Conservation (phyloP, 805 yeast species). For the Spathaspora girioi region DNA sequence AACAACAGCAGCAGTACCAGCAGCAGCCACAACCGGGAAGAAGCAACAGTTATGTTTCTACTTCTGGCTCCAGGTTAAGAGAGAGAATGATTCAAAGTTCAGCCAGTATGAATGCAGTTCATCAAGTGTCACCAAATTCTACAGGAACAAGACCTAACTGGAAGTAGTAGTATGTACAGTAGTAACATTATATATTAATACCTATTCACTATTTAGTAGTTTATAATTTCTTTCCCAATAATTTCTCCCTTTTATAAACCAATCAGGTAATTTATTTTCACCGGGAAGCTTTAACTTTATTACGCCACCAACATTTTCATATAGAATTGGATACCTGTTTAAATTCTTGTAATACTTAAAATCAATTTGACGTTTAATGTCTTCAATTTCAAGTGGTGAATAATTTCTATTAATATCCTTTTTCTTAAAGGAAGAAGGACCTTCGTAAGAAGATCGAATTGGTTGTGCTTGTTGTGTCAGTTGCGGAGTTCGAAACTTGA, state of each 20-base stretch:
- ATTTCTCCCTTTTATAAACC: constrained; percentile 68
- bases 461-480: constrained; percentile 2
- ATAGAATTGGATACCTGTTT: constrained; percentile 25
- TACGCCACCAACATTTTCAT: constrained; percentile 30
- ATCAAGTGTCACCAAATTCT: not conserved
- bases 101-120: not conserved
- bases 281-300: constrained; percentile 54
- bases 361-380: constrained; percentile 14
- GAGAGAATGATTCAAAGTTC: constrained; percentile 21
- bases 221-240: constrained; percentile 49
- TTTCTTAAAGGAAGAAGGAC: constrained; percentile 4
- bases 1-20: constrained; percentile 14
- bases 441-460: constrained; percentile 3
- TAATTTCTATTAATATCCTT: constrained; percentile 5
- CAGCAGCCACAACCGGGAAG: constrained; percentile 18
- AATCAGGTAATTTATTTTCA: constrained; percentile 62
- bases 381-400: constrained; percentile 10
- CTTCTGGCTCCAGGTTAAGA: constrained; percentile 24
- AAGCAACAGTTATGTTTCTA: constrained; percentile 19
- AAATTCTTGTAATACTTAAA: constrained; percentile 41
- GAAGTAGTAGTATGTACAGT: not conserved
- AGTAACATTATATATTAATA: not conserved
- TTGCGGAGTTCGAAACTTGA: constrained; percentile 12
- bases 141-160: not conserved
- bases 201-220: constrained; percentile 1